phyloP scores from a whole-genome alignment of 208 protist genomes.

The Leishmania martiniquensis region DNA sequence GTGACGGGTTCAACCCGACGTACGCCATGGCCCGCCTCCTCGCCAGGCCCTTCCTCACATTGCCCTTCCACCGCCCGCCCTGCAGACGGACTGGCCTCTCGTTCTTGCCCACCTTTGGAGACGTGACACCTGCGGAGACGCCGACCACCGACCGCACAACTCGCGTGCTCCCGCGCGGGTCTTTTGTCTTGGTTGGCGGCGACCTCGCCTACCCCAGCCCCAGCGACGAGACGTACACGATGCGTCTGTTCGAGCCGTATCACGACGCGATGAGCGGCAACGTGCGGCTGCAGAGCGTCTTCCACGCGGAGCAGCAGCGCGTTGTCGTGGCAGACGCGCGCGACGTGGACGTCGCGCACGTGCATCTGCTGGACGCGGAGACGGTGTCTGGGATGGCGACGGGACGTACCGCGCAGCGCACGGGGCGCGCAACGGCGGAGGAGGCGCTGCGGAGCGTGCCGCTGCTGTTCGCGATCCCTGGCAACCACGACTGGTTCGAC shows the following conservation, averaged over 20 bases:
- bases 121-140: conserved; percentile 9
- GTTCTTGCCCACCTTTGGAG: not conserved
- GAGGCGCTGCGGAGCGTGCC: conserved; percentile 65
- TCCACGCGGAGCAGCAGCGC: conserved; percentile 47
- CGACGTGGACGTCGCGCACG: conserved; percentile 60
- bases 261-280: conserved; percentile 57
- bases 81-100: not conserved
- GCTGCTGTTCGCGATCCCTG: conserved; percentile 83
- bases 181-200: conserved; percentile 81
- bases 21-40: conserved; percentile 85
- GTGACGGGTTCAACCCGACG: conserved; percentile 90
- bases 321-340: conserved; percentile 45
- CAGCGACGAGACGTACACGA: conserved; percentile 70
- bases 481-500: conserved; percentile 93
- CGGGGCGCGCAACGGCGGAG: conserved; percentile 35
- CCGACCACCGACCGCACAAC: conserved; percentile 55
- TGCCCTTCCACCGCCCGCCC: conserved; percentile 56
- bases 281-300: conserved; percentile 43
- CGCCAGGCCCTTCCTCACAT: conserved; percentile 57
- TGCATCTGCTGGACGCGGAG: conserved; percentile 56
- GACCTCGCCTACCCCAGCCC: conserved; percentile 87
- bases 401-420: conserved; percentile 31
- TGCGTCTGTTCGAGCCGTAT: conserved; percentile 79
- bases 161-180: conserved; percentile 63
- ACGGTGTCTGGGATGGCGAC: conserved; percentile 40